Evolutionary conservation across 1,284 basidiomycete species (phyloP).

Genomic region (Ceratobasidium sp.): DNA sequence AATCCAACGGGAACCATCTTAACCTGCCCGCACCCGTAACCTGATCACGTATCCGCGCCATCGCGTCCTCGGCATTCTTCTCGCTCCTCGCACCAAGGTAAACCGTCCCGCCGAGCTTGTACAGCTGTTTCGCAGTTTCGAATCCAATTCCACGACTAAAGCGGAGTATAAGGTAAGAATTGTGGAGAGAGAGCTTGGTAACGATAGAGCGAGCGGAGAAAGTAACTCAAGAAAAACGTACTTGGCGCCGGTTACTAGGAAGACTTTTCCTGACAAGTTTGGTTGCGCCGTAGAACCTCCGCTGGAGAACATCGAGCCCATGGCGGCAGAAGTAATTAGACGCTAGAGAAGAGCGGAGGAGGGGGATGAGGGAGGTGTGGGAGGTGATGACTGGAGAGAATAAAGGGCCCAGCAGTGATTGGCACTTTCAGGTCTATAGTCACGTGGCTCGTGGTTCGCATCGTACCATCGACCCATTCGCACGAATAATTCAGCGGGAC

Average conservation of each 20-base stretch:
- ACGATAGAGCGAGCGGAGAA: neutral
- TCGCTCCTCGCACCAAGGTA: constrained; percentile 62
- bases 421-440: no score
- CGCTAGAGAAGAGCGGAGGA: no score
- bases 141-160: constrained; percentile 63
- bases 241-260: constrained; percentile 62
- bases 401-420: neutral
- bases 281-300: constrained; percentile 44
- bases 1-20: constrained; percentile 64
- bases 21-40: constrained; percentile 60
- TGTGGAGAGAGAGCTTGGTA: neutral
- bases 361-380: neutral
- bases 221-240: constrained; percentile 50
- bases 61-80: constrained; percentile 59
- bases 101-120: constrained; percentile 62
- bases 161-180: neutral
- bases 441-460: constrained; percentile 10
- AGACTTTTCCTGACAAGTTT: constrained; percentile 60
- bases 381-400: neutral
- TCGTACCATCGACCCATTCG: constrained; percentile 14
- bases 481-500: neutral
- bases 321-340: neutral
- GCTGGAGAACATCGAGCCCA: constrained; percentile 23
- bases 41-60: constrained; percentile 58
- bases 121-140: constrained; percentile 59